Conservation (phyloP, 2,329 filamentous ascomycete species). For the Monilinia vaccinii-corymbosi region DNA sequence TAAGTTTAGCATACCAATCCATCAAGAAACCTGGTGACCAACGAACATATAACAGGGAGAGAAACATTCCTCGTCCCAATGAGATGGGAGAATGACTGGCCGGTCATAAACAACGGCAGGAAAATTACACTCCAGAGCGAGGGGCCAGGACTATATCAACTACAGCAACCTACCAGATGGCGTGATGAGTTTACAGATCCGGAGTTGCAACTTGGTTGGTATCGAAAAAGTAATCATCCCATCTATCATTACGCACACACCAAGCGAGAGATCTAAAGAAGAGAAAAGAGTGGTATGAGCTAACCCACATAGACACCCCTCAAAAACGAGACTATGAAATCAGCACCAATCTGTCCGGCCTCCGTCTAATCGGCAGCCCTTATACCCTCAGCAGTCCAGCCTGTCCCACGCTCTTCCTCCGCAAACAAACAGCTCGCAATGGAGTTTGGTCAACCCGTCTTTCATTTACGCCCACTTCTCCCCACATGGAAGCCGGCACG, state of each 20-base stretch:
- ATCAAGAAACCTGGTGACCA: slow-evolving; percentile 21
- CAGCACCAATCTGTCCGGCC: background rate
- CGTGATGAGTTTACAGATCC: background rate
- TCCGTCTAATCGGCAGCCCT: background rate
- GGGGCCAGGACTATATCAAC: background rate
- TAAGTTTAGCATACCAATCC: slow-evolving; percentile 34
- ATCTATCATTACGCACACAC: background rate
- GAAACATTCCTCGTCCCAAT: slow-evolving; percentile 42
- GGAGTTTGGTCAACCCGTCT: background rate
- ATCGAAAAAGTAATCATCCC: background rate
- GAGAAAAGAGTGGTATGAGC: too few species aligned
- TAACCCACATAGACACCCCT: background rate
- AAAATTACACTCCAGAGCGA: background rate
- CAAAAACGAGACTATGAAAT: background rate
- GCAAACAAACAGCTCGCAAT: slow-evolving; percentile 2
- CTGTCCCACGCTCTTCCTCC: background rate
- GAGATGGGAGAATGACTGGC: slow-evolving; percentile 44
- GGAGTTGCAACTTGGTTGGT: slow-evolving; percentile 1
- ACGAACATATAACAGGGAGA: slow-evolving; percentile 37
- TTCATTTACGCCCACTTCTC: background rate
- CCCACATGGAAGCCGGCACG: background rate
- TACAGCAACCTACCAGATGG: background rate
- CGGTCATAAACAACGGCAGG: slow-evolving; percentile 23
- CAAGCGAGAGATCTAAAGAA: too few species aligned
- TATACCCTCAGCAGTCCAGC: background rate